Evolutionary conservation across 371 early-diverging fungal species (phyloP), one percentile per base, ranked within the genome.

Genomic region (Mortierella sp.): DNA sequence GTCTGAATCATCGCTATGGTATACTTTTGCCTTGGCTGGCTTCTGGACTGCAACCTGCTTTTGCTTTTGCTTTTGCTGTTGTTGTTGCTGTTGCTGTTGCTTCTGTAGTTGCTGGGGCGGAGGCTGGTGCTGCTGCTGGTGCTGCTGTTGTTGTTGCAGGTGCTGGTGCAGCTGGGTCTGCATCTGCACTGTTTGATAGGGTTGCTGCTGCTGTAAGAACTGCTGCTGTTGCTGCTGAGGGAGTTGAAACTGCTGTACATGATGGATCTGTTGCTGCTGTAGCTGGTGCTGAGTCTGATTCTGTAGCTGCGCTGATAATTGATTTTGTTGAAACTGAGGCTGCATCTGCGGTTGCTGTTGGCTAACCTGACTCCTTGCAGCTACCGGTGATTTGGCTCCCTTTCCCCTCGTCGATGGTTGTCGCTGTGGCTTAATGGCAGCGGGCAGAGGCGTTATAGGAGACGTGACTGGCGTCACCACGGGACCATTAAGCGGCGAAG

Each of bases 121-220:
- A 15, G 19, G 57, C 49, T 45, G 80, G 35, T 71, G 68, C 40
- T 64, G 68, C 15, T 74, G 31, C 26, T 47, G 69, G 31, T n/a
- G 49, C 23, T 56, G 64, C 31, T 8, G 3, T 35, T 26, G 51
- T 10, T 53, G 54, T 42, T 84, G 86, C 1, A 66, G 75, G 43
- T 83, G 78, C 29, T 72, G 76, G 19, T 76, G 60, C 83, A 35
- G 49, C 40, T 32, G 42, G 40, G n/a, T 34, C 47, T 47, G 47
- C 15, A 13, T 40, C 40, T 40, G 40, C 45, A 59, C 32, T 54
- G 68, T 31, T 32, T 53, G 47, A 42, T 43, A 51, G 67, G 68
- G 61, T 4, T 31, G 42, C 26, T 68, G 75, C 22, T 54, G 60
- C 3, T 45, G 63, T n/a, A 37, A 13, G 12, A 29, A 47, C 22